Evolutionary conservation across 2,329 filamentous ascomycete genomes (phyloP), one percentile per base, ranked within the genome.

Genomic region (Fusarium praegraminearum): DNA sequence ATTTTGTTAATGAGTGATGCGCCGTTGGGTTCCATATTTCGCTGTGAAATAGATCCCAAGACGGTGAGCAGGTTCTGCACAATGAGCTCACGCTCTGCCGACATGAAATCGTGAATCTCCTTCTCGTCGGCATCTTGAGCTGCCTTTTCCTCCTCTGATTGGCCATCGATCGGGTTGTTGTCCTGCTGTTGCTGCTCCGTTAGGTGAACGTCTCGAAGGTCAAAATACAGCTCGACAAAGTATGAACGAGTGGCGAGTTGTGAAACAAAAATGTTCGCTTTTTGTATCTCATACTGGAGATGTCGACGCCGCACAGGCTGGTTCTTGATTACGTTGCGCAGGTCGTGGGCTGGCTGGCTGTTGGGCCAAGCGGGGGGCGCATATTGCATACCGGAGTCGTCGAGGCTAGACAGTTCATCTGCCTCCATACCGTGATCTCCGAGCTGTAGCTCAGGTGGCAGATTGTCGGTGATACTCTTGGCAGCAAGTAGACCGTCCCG

Each of bases 241-340:
- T 93, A 94, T 0, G 92, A 95, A 26, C 94, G 87, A 0, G 93
- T 97, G 4, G 90, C 90, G 12, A 97, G 83, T 74, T 94, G 91
- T 8, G 91, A 95, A 3, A 90, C 89, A 76, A 95, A 93, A 40
- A 97, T 92, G 77, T 97, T 97, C 9, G 93, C 92, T 77, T 97
- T 97, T 77, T 97, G 93, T 32, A 97, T 96, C 79, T 97, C 94
- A 70, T 90, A 93, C 76, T 96, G 93, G 7, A 94, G 78, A 57
- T 85, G 82, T 2, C 87, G 84, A 4, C 87, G 84, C 4, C 83
- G 82, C 28, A 80, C 76, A 2, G 85, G 83, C 28, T 87, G 81
- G 22, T 81, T 78, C 56, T 83, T 83, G 61, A 87, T 81, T 10
- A 82, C 78, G 40, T 82, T 83, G 43, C 85, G 83, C 18, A 87